Conservation (phyloP, 2,329 filamentous ascomycete genomes). For the Drechslerella dactyloides region DNA sequence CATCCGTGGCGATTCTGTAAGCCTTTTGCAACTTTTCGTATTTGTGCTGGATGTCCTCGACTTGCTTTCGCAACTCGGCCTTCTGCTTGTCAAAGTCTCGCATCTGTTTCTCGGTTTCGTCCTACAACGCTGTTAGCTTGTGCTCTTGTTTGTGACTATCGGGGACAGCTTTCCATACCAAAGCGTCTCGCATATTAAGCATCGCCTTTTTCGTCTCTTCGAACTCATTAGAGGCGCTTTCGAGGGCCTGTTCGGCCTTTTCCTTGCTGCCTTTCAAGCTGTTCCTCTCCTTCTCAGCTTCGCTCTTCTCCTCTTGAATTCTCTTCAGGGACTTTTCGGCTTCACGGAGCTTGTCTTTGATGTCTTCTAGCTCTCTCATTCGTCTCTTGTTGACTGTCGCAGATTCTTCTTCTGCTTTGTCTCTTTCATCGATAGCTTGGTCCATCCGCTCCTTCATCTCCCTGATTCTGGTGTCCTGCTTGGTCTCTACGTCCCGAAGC, state of each 20-base stretch:
- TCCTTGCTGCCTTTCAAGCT: constrained; percentile 76
- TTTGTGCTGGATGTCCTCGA: constrained; percentile 77
- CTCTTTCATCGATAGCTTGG: constrained; percentile 87
- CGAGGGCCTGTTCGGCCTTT: constrained; percentile 74
- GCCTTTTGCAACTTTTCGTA: constrained; percentile 80
- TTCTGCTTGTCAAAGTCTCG: constrained; percentile 84
- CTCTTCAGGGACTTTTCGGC: constrained; percentile 77
- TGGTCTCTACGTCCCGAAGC: constrained; percentile 81
- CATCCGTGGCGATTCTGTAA: constrained; percentile 61
- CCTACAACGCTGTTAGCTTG: constrained; percentile 57
- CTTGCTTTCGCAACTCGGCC: constrained; percentile 72
- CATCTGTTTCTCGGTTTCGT: constrained; percentile 84
- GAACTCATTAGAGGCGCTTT: constrained; percentile 74
- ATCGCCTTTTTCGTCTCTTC: constrained; percentile 78
- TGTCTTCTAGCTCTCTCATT: constrained; percentile 83
- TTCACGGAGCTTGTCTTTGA: constrained; percentile 78
- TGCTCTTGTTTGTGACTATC: constrained; percentile 5
- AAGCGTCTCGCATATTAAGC: constrained; percentile 74
- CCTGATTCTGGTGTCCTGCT: constrained; percentile 78
- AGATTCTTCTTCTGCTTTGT: constrained; percentile 89
- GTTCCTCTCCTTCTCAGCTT: constrained; percentile 74
- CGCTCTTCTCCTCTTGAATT: constrained; percentile 76
- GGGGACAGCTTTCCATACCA: constrained; percentile 58
- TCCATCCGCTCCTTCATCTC: constrained; percentile 92
- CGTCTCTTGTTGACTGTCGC: constrained; percentile 76